Conservation (phyloP, 192 early-diverging fungal species). For the Chytriomyces sp. region DNA sequence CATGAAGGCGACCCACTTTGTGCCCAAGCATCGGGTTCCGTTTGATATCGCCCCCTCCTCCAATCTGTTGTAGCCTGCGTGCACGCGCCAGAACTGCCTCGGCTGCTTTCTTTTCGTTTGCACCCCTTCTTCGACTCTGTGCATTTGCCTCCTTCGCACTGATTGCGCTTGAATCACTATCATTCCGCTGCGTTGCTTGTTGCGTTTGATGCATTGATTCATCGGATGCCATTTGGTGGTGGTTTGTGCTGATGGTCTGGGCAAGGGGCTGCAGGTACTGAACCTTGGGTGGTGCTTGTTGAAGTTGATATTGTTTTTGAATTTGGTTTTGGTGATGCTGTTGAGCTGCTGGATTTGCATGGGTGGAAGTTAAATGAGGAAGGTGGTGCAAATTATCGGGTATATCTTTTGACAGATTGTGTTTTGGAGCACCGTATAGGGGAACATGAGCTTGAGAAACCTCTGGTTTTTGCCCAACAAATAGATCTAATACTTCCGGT, state of each 20-base stretch:
- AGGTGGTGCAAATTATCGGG: neutral
- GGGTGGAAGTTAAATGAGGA: neutral
- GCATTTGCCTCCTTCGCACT: neutral
- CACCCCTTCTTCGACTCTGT: neutral
- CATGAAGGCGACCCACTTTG: neutral
- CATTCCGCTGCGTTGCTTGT: neutral
- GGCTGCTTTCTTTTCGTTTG: slow-evolving; percentile 15
- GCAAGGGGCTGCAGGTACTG: slow-evolving; percentile 14
- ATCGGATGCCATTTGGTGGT: neutral
- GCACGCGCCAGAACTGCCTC: slow-evolving; percentile 24
- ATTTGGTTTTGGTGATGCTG: slow-evolving; percentile 19
- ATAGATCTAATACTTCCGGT: neutral
- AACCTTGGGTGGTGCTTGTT: slow-evolving; percentile 4
- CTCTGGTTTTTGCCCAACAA: neutral
- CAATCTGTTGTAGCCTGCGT: slow-evolving; percentile 18
- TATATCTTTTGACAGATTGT: neutral
- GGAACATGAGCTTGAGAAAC: neutral
- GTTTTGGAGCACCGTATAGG: neutral
- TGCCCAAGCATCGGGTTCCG: neutral
- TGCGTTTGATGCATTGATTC: neutral
- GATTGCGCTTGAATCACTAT: neutral
- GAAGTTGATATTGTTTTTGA: slow-evolving; percentile 13
- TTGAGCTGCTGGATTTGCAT: neutral
- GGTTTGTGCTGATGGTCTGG: neutral
- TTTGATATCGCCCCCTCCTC: neutral